Evolutionary conservation across 345 rosid species (phyloP).

Genomic region (Populus davidiana): DNA sequence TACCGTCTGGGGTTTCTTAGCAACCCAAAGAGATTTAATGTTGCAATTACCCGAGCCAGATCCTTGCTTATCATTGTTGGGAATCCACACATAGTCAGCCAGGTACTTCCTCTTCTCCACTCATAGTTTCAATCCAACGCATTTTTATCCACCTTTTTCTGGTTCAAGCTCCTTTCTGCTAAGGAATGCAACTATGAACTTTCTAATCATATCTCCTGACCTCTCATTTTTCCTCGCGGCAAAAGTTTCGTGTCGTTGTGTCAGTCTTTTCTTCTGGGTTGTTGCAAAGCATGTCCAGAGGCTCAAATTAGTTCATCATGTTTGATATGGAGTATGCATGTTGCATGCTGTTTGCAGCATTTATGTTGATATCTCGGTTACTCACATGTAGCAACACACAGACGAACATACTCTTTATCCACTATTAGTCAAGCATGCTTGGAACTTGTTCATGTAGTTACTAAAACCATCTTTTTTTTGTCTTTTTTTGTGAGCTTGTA

Average conservation of each 20-base stretch:
- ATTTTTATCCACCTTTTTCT: neutral
- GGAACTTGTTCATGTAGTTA: no score
- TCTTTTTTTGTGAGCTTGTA: neutral
- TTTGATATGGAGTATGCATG: neutral
- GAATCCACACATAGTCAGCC: constrained; percentile 76
- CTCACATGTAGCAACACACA: no score
- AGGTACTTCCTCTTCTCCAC: constrained; percentile 41
- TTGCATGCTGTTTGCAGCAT: no score
- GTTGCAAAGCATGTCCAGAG: no score
- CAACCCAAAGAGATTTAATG: constrained; percentile 86
- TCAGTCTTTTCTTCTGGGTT: no score
- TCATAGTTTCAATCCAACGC: neutral
- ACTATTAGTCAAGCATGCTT: no score
- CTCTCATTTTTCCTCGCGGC: neutral
- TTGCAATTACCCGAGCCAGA: constrained; percentile 81
- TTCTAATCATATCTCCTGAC: neutral
- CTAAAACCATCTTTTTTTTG: no score
- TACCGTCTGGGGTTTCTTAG: constrained; percentile 76
- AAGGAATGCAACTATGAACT: neutral
- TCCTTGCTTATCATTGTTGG: constrained; percentile 70
- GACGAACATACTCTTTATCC: no score
- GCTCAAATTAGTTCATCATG: neutral
- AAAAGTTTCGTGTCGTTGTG: no score
- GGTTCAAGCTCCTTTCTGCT: neutral
- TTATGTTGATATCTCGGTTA: no score